These are phyloP conservation scores for Alternaria sp. DNA, from an alignment of 2,329 filamentous ascomycete species.

Conservation along the genomic window DNA sequence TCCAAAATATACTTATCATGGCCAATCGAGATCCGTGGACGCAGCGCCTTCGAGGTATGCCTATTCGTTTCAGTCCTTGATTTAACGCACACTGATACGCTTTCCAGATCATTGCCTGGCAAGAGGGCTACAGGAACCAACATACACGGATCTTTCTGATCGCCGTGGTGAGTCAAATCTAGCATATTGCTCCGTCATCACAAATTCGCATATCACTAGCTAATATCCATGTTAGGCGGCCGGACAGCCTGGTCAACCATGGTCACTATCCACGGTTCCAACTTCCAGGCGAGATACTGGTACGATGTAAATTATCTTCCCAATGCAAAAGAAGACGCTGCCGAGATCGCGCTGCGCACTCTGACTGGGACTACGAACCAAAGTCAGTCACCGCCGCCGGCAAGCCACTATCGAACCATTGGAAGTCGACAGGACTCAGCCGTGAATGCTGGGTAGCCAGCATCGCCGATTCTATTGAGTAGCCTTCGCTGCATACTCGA, in stretches of 20 bases:
- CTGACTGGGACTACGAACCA: slow-evolving; percentile 29
- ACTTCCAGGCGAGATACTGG: slow-evolving; percentile 44
- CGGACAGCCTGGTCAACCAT: slow-evolving; percentile 48
- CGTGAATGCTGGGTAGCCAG: not conserved
- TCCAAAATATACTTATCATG: slow-evolving; percentile 19
- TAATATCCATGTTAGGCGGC: slow-evolving; percentile 31
- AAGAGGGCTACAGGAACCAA: slow-evolving; percentile 31
- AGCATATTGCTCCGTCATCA: not conserved
- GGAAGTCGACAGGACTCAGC: slow-evolving; percentile 4
- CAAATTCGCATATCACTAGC: not conserved
- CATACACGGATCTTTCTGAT: slow-evolving; percentile 46
- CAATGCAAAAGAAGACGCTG: slow-evolving; percentile 47
- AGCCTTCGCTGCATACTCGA: not conserved
- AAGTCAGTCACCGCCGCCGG: slow-evolving; percentile 28
- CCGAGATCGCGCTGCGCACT: slow-evolving; percentile 38
- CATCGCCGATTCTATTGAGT: not conserved
- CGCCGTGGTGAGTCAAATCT: slow-evolving; percentile 38
- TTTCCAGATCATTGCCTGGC: slow-evolving; percentile 41
- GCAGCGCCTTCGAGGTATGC: slow-evolving; percentile 38
- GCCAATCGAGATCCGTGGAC: slow-evolving; percentile 28
- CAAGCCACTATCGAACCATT: slow-evolving; percentile 26
- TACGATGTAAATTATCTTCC: slow-evolving; percentile 44
- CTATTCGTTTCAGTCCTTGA: not conserved
- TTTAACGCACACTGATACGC: slow-evolving; percentile 3
- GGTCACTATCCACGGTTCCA: slow-evolving; percentile 31